Percentiles rank a stretch among this genome's conserved stretches.
These are phyloP conservation scores for Esteya vermicola DNA, from an alignment of 2,329 filamentous ascomycete species.

Conservation along the genomic window DNA sequence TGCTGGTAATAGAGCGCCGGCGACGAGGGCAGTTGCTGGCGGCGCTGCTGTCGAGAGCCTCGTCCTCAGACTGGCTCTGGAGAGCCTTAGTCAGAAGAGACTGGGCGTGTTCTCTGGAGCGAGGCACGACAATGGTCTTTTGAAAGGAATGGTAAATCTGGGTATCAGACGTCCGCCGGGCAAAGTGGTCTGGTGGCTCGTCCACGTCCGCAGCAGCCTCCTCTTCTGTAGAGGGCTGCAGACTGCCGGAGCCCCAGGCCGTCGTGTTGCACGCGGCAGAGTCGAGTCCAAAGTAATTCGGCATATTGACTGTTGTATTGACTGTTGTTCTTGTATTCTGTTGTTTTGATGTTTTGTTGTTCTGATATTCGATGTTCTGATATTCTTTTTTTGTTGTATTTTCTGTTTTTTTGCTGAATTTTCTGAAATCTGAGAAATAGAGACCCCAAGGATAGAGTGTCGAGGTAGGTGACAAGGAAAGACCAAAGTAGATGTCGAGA, in stretches of 20 bases:
- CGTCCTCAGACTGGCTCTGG: conserved; percentile 49
- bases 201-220: conserved; percentile 67
- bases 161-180: conserved; percentile 7
- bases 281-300: conserved; percentile 20
- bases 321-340: too few relatives aligned
- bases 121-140: conserved; percentile 31
- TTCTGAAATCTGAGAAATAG: too few relatives aligned
- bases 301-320: conserved; percentile 10
- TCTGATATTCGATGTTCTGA: too few relatives aligned
- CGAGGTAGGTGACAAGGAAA: not conserved
- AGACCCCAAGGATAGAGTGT: too few relatives aligned
- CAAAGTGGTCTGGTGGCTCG: conserved; percentile 62
- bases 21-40: conserved; percentile 22
- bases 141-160: conserved; percentile 23
- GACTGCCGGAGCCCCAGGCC: conserved; percentile 29
- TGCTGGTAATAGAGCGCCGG: conserved; percentile 61
- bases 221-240: conserved; percentile 31
- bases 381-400: too few relatives aligned
- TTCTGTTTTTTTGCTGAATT: too few relatives aligned
- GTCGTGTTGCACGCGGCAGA: conserved; percentile 26
- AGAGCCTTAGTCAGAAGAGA: conserved; percentile 83
- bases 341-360: not conserved
- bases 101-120: conserved; percentile 45
- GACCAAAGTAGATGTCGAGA: too few relatives aligned
- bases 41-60: conserved; percentile 23